Evolutionary conservation across 1,284 basidiomycete genomes (phyloP).

Genomic region (Naganishia liquefaciens): DNA sequence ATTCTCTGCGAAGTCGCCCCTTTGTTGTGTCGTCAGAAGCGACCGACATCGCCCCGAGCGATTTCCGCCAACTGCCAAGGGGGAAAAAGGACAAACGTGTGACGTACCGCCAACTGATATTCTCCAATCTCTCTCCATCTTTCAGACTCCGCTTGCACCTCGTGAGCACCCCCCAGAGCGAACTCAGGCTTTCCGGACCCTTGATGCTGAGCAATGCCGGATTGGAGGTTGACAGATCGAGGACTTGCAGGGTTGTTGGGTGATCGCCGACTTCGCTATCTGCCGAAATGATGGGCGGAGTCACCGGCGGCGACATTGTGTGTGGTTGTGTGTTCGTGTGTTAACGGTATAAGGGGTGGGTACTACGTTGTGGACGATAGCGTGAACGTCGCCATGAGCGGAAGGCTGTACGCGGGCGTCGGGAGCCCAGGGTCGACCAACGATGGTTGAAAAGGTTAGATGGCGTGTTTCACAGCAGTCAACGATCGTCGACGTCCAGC

Average conservation of each 20-base stretch:
- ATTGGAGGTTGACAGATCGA: conserved; percentile 22
- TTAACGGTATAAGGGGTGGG: too few relatives aligned
- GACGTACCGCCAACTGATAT: conserved; percentile 33
- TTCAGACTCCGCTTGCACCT: conserved; percentile 30
- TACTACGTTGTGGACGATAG: too few relatives aligned
- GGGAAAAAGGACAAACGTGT: neutral
- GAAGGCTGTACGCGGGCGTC: too few relatives aligned
- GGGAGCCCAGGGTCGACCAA: too few relatives aligned
- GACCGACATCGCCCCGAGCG: neutral
- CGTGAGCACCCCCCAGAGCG: conserved; percentile 31
- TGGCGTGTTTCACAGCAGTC: too few relatives aligned
- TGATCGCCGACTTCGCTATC: neutral
- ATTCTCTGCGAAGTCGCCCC: neutral
- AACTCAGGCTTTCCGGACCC: conserved; percentile 28
- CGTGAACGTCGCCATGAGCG: too few relatives aligned
- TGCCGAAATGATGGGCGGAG: neutral
- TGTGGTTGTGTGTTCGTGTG: too few relatives aligned
- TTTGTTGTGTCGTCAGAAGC: neutral
- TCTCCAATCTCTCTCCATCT: conserved; percentile 31
- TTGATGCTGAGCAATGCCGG: conserved; percentile 23
- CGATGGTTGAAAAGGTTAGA: too few relatives aligned
- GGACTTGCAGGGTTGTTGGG: neutral
- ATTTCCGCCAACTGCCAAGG: neutral
- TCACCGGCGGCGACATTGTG: neutral
- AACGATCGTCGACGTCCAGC: too few relatives aligned